phyloP scores from a whole-genome alignment of 768 basidiomycete species.

The Pleurotus giganteus region DNA sequence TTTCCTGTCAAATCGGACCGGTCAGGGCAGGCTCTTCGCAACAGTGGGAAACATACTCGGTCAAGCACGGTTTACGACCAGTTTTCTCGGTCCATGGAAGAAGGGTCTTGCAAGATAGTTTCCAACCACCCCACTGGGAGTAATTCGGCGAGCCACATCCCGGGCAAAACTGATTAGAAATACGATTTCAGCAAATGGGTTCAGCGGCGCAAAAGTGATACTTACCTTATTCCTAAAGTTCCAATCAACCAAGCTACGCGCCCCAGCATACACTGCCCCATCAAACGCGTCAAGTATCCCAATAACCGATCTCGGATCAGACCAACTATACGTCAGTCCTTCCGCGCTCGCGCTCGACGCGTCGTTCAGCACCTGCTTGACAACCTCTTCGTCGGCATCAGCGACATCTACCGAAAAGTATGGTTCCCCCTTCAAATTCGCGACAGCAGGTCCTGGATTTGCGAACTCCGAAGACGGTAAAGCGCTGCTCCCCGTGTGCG shows the following conservation, averaged over 20 bases:
- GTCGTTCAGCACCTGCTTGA: not conserved
- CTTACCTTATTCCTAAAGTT: conserved; percentile 82
- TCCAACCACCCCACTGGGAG: conserved; percentile 96
- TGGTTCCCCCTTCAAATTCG: conserved; percentile 73
- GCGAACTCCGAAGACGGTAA: conserved; percentile 68
- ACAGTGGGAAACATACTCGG: conserved; percentile 46
- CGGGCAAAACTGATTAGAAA: conserved; percentile 72
- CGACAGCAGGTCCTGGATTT: conserved; percentile 48
- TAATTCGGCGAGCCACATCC: conserved; percentile 80
- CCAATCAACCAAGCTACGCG: conserved; percentile 88
- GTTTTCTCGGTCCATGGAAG: conserved; percentile 72
- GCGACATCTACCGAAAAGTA: conserved; percentile 83
- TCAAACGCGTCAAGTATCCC: conserved; percentile 57
- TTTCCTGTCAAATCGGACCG: conserved; percentile 40
- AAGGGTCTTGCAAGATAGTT: conserved; percentile 74
- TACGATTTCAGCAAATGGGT: not conserved
- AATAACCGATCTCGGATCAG: conserved; percentile 62
- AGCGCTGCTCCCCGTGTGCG: conserved; percentile 30
- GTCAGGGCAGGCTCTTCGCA: conserved; percentile 12
- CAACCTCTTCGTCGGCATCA: conserved; percentile 35
- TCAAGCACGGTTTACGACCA: conserved; percentile 65
- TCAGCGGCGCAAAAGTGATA: not conserved
- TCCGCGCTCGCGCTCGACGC: conserved; percentile 17
- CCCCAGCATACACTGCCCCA: conserved; percentile 75
- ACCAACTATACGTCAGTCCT: conserved; percentile 50